These are phyloP conservation scores for Colletotrichum agaves DNA, from an alignment of 2,329 filamentous ascomycete genomes.

Conservation along the genomic window DNA sequence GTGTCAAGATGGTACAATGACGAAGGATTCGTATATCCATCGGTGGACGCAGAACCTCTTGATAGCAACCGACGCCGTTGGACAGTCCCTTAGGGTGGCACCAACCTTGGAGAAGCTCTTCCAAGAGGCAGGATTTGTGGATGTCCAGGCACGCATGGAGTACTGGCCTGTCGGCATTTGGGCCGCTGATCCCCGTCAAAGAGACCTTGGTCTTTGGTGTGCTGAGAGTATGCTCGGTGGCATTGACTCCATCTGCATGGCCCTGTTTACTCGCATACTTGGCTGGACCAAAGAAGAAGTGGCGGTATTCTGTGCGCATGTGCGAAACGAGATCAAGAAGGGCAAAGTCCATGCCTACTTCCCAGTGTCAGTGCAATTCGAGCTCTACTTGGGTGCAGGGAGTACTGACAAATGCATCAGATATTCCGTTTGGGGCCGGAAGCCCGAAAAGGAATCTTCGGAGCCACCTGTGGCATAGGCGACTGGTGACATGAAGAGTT, in stretches of 20 bases:
- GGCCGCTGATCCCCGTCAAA: conserved; percentile 61
- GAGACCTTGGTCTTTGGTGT: conserved; percentile 53
- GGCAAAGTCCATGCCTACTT: conserved; percentile 51
- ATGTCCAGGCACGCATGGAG: conserved; percentile 56
- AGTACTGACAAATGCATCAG: conserved; percentile 8
- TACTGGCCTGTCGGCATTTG: conserved; percentile 63
- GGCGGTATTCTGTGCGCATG: conserved; percentile 46
- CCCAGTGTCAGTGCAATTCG: conserved; percentile 46
- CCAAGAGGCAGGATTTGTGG: conserved; percentile 55
- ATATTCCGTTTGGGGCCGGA: conserved; percentile 20
- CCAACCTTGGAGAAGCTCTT: conserved; percentile 52
- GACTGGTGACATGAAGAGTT: too few relatives aligned
- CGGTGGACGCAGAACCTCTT: conserved; percentile 47
- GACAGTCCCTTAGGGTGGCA: not conserved
- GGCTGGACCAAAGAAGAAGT: conserved; percentile 48
- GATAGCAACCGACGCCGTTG: conserved; percentile 39
- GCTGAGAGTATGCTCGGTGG: conserved; percentile 43
- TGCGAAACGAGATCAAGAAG: conserved; percentile 48
- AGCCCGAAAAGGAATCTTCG: conserved; percentile 16
- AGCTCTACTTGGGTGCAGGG: not conserved
- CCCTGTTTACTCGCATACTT: conserved; percentile 47
- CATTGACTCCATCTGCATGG: conserved; percentile 47
- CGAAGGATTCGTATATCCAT: conserved; percentile 42
- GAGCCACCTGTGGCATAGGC: not conserved
- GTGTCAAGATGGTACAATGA: conserved; percentile 47